Evolutionary conservation across 148 eudicot genomes (phyloP), one percentile per base, ranked within the genome.

Genomic region (Pouteria glomerata): DNA sequence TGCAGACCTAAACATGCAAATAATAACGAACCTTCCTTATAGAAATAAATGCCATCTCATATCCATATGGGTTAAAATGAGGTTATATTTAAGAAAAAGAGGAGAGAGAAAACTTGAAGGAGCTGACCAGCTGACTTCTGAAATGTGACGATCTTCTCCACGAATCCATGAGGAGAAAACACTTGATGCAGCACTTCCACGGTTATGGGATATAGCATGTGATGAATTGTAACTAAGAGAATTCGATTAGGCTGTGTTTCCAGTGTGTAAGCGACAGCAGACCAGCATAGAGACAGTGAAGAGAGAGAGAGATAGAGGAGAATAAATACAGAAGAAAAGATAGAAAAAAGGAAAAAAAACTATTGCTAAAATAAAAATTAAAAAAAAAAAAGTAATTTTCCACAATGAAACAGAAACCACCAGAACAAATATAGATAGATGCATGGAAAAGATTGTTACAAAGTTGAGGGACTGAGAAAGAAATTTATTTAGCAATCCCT

Each of bases 161-260:
- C 93, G 71, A 77, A 79, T 80, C 93, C 93, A 79, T 84, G 90
- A 83, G 93, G 85, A 84, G 93, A 89, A 81, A 89, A 86, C 23
- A 89, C 93, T 89, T 89, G 93, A 83, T 89, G 93, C 86, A 89
- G 87, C 85, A 89, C 90, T 85, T 89, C 93, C 85, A 89, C 93
- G 44, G 88, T 86, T 72, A 89, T 89, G 72, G 88, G 93, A 73
- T 89, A 89, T 73, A 84, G 85, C 93, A 89, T 84, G 75, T 86
- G 93, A 82, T 89, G 90, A 63, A 89, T 84, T 42, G 93, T 86
- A 81, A 85, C 88, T 81, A 89, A 84, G 75, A 89, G 88, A 81
- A 89, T 89, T 81, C 93, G 93, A 66, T 89, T 89, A 75, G 93
- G 93, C 93, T 89, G 85, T 69, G 69, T 71, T 73, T 77, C 86